Percentiles rank a stretch among this genome's conserved stretches.
Conservation (phyloP, 192 early-diverging fungal genomes). For the Thamnidium elegans region DNA sequence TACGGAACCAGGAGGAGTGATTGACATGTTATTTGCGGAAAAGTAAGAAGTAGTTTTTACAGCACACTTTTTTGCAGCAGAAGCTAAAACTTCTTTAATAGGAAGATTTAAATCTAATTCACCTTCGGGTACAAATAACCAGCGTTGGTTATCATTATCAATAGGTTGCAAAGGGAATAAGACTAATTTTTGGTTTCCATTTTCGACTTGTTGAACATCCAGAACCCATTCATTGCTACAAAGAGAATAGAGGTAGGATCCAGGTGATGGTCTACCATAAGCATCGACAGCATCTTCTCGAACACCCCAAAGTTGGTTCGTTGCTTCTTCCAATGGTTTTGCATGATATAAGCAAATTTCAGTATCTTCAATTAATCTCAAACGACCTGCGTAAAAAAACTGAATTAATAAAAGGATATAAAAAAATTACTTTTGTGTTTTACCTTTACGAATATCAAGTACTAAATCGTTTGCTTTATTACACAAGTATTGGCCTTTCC, state of each 20-base stretch:
- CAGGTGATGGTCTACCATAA: conserved; percentile 19
- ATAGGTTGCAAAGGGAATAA: conserved; percentile 28
- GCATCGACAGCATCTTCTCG: conserved; percentile 13
- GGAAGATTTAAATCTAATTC: conserved; percentile 5
- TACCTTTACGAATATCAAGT: conserved; percentile 40
- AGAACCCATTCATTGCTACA: conserved; percentile 35
- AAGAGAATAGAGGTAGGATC: conserved; percentile 27
- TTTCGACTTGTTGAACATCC: conserved; percentile 18
- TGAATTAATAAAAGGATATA: not conserved
- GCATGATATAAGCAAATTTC: conserved; percentile 32
- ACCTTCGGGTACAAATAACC: conserved; percentile 27
- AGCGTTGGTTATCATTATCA: conserved; percentile 33
- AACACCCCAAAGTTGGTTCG: conserved; percentile 32
- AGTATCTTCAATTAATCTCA: conserved; percentile 41
- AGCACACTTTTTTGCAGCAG: too few species aligned
- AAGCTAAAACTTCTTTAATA: conserved; percentile 5
- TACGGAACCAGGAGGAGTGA: conserved; percentile 10
- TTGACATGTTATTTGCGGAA: not conserved
- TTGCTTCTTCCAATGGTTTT: conserved; percentile 28
- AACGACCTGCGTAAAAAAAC: conserved; percentile 30
- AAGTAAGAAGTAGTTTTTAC: too few species aligned
- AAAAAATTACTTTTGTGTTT: not conserved
- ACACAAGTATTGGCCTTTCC: conserved; percentile 25
- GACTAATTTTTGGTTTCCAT: conserved; percentile 18
- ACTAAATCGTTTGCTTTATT: conserved; percentile 35